Percentiles rank a stretch among this genome's conserved stretches.
Conservation (phyloP, 1,284 basidiomycete species). For the Ganoderma leucocontextum region DNA sequence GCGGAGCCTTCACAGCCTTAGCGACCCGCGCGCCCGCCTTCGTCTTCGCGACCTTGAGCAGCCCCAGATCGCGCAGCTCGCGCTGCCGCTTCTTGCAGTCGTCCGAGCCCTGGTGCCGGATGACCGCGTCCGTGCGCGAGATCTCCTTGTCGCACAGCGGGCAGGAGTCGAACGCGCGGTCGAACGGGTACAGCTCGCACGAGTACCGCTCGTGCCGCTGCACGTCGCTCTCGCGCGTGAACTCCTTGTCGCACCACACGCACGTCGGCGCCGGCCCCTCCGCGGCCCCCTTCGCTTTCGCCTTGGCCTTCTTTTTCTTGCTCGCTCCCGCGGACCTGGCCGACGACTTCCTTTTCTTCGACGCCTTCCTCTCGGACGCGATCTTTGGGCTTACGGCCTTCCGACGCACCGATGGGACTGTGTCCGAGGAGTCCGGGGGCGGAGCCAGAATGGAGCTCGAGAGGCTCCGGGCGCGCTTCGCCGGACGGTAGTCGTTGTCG, state of each 20-base stretch:
- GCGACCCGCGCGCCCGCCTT: background rate
- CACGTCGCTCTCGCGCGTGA: conserved; percentile 20
- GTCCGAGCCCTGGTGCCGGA: conserved; percentile 17
- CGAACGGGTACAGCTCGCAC: conserved; percentile 11
- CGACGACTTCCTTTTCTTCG: background rate
- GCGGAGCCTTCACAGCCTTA: background rate
- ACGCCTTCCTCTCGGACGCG: conserved; percentile 3
- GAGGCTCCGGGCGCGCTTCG: conserved; percentile 10
- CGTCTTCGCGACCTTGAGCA: background rate
- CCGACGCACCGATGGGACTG: background rate
- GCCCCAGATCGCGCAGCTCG: background rate
- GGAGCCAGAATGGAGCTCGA: background rate
- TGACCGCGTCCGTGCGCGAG: conserved; percentile 21
- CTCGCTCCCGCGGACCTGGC: background rate
- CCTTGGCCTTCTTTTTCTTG: conserved; percentile 13
- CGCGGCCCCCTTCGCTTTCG: background rate
- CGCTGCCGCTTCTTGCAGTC: conserved; percentile 6
- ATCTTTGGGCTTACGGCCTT: conserved; percentile 10
- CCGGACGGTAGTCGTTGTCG: conserved; percentile 17
- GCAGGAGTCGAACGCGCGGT: conserved; percentile 2
- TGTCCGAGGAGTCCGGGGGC: background rate
- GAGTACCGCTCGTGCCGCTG: conserved; percentile 18
- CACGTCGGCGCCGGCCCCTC: background rate
- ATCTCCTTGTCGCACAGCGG: conserved; percentile 12
- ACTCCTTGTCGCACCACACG: conserved; percentile 14